Evolutionary conservation across 352 stramenopile species (phyloP).

Genomic region (Phytophthora nicotianae): DNA sequence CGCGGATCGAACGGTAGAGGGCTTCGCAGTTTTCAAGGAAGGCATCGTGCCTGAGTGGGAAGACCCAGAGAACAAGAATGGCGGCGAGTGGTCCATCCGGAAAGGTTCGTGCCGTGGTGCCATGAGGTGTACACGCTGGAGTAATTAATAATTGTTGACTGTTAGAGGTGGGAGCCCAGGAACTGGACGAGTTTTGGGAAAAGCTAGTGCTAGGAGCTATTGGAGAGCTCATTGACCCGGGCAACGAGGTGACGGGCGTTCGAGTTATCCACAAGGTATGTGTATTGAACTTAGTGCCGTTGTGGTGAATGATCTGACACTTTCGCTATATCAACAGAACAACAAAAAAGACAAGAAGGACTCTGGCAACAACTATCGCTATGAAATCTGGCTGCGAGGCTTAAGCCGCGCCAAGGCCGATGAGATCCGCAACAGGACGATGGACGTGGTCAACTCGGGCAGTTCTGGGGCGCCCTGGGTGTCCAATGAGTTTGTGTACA

Average conservation of each 20-base stretch:
- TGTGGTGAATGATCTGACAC: not conserved
- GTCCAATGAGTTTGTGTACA: constrained; percentile 76
- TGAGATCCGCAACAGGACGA: constrained; percentile 74
- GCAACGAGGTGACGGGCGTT: constrained; percentile 90
- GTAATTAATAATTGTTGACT: constrained; percentile 7
- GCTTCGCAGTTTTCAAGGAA: constrained; percentile 93
- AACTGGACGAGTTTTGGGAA: constrained; percentile 90
- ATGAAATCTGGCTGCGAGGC: constrained; percentile 84
- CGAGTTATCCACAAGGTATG: constrained; percentile 91
- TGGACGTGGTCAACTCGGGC: constrained; percentile 72
- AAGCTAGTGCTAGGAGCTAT: constrained; percentile 90
- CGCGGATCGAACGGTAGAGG: constrained; percentile 91
- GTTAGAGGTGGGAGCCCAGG: constrained; percentile 71
- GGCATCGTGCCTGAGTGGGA: constrained; percentile 92
- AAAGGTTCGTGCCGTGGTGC: constrained; percentile 50
- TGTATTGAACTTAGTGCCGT: not conserved
- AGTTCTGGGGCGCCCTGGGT: constrained; percentile 53
- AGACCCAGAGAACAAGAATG: constrained; percentile 88
- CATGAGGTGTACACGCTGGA: not conserved
- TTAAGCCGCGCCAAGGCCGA: constrained; percentile 64
- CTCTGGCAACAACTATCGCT: constrained; percentile 83
- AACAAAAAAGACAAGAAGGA: constrained; percentile 90
- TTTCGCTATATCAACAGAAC: constrained; percentile 47
- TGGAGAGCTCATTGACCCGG: constrained; percentile 87
- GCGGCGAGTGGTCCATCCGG: constrained; percentile 86